Evolutionary conservation across 176 grass and related monocot genomes (phyloP), one percentile per base, ranked within the genome.

Genomic region (Secale cereale): DNA sequence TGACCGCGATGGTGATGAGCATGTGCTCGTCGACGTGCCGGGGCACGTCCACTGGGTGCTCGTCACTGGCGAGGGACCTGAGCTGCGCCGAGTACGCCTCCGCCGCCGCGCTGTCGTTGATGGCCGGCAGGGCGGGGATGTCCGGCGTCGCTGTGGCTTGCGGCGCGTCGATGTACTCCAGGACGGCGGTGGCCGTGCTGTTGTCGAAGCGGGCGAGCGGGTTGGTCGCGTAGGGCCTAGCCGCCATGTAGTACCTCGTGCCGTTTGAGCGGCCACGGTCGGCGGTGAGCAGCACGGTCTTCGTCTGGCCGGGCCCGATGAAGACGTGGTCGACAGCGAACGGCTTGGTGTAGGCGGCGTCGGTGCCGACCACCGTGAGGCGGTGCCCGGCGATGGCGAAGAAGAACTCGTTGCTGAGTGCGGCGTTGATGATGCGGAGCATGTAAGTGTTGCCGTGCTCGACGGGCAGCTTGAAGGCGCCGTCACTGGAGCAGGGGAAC

Each of bases 401-500:
- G 88, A 92, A 95, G 59, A 80, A 74, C 28, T 92, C 90, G 69
- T 62, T 90, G 30, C 79, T 86, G 77, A 95, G 90, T 10, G 52
- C 93, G 6, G 88, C 88, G 69, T 95, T 95, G 71, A 95, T 88
- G 60, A 95, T 7, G 3, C 90, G 77, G 8, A 95, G 88, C 33
- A 92, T 73, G 59, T 90, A 95, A 2, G 88, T 95, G 66, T 92
- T 95, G 2, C 91, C 93, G 8, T 82, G 70, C 69, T 88, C 72
- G 40, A 95, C 90, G 15, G 27, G 59, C 1, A 90, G 50, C 76
- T 28, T 69, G 87, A 82, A 94, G 1, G 64, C 36, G 37, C 31
- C 81, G 28, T 30, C 48, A 12, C 39, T 45, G 20, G 80, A 86
- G 36, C 81, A 79, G 31, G 82, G 41, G 40, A 78, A 33, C 8